A percentile compares a stretch with the other conserved stretches of the same genome.
phyloP scores from a whole-genome alignment of 371 early-diverging fungal genomes.

The Lichtheimia hyalospora region DNA sequence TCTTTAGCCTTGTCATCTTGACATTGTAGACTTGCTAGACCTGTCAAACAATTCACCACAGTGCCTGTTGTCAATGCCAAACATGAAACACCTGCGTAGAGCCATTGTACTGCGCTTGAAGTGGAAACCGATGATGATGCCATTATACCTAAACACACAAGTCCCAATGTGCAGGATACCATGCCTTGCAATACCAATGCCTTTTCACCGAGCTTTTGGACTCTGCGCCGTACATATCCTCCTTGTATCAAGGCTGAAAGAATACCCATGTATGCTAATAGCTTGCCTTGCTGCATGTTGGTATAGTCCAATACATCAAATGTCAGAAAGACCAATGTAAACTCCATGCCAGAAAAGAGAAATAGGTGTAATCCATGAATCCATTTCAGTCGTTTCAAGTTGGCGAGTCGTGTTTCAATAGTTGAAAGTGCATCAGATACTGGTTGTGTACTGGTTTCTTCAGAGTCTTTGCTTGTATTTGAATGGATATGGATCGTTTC shows the following conservation, averaged over 20 bases:
- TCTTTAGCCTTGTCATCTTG: constrained; percentile 31
- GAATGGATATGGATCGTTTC: constrained; percentile 63
- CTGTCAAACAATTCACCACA: constrained; percentile 89
- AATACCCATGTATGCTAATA: constrained; percentile 89
- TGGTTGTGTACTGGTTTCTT: background rate
- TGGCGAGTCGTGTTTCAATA: constrained; percentile 25
- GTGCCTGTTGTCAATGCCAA: constrained; percentile 92
- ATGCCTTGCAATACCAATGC: constrained; percentile 80
- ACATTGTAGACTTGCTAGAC: constrained; percentile 67
- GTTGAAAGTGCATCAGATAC: background rate
- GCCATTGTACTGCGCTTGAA: constrained; percentile 12
- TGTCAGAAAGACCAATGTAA: constrained; percentile 94
- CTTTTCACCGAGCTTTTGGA: constrained; percentile 70
- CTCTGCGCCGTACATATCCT: constrained; percentile 84
- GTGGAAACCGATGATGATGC: background rate
- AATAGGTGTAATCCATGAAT: constrained; percentile 89
- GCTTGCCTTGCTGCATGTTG: constrained; percentile 87
- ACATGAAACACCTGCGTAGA: constrained; percentile 64
- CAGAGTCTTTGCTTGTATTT: background rate
- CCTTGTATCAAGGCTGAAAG: constrained; percentile 89
- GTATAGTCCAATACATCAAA: constrained; percentile 86
- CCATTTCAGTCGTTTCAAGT: constrained; percentile 56
- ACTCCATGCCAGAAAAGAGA: constrained; percentile 97
- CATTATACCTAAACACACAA: constrained; percentile 59
- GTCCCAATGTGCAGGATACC: constrained; percentile 65